Evolutionary conservation across 768 basidiomycete genomes (phyloP), one percentile per base, ranked within the genome.

Genomic region (Tylopilus plumbeoviolaceoides): DNA sequence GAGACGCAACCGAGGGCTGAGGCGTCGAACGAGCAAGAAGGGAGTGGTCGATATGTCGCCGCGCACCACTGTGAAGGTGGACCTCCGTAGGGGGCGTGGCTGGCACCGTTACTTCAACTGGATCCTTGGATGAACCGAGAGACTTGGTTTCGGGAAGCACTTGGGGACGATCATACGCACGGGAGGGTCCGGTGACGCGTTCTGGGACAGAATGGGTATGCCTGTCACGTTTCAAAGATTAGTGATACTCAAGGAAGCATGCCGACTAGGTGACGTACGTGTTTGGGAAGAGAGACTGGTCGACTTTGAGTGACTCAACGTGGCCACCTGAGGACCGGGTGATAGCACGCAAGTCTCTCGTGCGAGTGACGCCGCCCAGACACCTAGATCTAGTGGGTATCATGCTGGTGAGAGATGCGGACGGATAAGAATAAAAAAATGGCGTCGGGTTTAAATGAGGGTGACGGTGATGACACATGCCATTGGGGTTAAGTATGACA

Each of bases 361-460:
- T 74, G 31, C 72, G 68, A 5, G 76, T 66, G 59, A 74, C 68
- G 41, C 76, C 75, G 1, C 70, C 65, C 61, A 70, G 65, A 48
- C 64, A 71, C 15, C 78, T 78, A 47, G 56, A 57, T n/a, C n/a
- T n/a, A 36, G 53, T 44, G 40, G 53, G 39, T 0, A 44, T 11
- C 66, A 66, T 70, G 49, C 50, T 0, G 18, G 48, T 21, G 35
- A 46, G 11, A 41, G 43, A 20, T 15, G 11, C 6, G 10, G 39
- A 33, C 1, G 17, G 46, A 33, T 33, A 35, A 39, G 44, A 44
- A 20, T 11, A 17, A 36, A 54, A 39, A 48, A 42, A 43, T 1
- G 33, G 44, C 18, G 20, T 14, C 5, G 25, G 43, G 42, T 41
- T 54, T 58, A 65, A 42, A 53, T 55, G 27, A 46, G 23, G 49